Conservation (phyloP, 345 rosid species). For the Populus euphratica region DNA sequence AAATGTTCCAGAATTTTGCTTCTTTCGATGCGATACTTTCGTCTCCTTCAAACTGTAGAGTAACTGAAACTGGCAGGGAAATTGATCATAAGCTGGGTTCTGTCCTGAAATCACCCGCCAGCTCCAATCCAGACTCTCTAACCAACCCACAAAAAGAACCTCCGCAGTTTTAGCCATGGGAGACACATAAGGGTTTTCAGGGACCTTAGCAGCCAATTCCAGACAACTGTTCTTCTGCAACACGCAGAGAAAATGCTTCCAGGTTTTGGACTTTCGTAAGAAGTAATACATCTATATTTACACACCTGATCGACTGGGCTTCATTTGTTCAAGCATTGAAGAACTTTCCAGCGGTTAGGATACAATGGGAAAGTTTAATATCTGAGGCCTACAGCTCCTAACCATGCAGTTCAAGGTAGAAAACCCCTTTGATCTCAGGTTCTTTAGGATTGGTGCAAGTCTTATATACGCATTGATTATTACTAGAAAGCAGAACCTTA, state of each 20-base stretch:
- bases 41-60: constrained; percentile 90
- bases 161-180: constrained; percentile 73
- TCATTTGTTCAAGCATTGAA: constrained; percentile 82
- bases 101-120: constrained; percentile 96
- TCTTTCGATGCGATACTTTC: constrained; percentile 78
- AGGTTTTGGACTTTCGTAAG: constrained; percentile 81
- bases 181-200: constrained; percentile 59
- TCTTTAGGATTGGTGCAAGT: constrained; percentile 73
- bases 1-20: constrained; percentile 72
- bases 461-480: constrained; percentile 79
- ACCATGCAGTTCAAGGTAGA: constrained; percentile 85
- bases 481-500: constrained; percentile 75
- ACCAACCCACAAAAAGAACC: constrained; percentile 90
- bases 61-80: constrained; percentile 90
- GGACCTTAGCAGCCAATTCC: constrained; percentile 70
- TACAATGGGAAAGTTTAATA: constrained; percentile 74
- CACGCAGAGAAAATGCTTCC: constrained; percentile 80
- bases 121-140: constrained; percentile 76
- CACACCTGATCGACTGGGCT: constrained; percentile 95
- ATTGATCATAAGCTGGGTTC: constrained; percentile 94
- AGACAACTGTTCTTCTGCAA: constrained; percentile 84
- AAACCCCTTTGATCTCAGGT: constrained; percentile 82
- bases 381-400: constrained; percentile 78
- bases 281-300: constrained; percentile 84
- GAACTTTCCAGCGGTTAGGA: constrained; percentile 84